Conservation (phyloP, 2,329 filamentous ascomycete genomes). For the Biscogniauxia mediterranea region DNA sequence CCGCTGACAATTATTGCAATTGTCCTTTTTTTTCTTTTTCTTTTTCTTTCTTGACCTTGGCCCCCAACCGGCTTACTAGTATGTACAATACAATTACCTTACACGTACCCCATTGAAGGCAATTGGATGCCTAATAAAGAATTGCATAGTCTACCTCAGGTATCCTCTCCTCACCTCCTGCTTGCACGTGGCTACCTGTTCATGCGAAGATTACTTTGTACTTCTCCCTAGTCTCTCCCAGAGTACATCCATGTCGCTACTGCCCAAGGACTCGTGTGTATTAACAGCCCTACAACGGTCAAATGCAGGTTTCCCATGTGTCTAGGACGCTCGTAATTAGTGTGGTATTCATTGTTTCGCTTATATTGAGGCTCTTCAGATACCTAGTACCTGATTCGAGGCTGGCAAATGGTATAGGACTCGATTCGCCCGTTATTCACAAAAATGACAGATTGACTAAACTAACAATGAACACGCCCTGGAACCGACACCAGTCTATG, state of each 20-base stretch:
- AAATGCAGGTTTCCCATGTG: not conserved
- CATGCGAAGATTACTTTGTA: no score
- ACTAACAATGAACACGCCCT: not conserved
- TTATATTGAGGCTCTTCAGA: not conserved
- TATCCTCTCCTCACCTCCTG: no score
- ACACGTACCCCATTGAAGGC: no score
- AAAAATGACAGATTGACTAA: not conserved
- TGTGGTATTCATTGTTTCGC: not conserved
- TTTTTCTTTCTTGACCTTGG: not conserved
- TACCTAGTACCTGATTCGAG: not conserved
- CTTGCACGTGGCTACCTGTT: no score
- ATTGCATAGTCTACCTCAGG: no score
- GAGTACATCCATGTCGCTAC: no score
- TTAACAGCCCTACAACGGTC: not conserved
- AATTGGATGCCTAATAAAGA: no score
- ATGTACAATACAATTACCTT: not conserved
- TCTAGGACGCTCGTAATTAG: not conserved
- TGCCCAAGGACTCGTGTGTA: not conserved
- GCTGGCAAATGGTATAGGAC: not conserved
- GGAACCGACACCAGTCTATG: slow-evolving; percentile 10
- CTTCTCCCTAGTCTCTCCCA: no score
- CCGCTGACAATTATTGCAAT: not conserved
- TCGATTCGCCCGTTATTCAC: not conserved
- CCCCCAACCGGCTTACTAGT: not conserved
- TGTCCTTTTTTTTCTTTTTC: no score